Conservation (phyloP, 2,329 filamentous ascomycete species). For the Ophiognomonia clavigignenti-juglandacearum region DNA sequence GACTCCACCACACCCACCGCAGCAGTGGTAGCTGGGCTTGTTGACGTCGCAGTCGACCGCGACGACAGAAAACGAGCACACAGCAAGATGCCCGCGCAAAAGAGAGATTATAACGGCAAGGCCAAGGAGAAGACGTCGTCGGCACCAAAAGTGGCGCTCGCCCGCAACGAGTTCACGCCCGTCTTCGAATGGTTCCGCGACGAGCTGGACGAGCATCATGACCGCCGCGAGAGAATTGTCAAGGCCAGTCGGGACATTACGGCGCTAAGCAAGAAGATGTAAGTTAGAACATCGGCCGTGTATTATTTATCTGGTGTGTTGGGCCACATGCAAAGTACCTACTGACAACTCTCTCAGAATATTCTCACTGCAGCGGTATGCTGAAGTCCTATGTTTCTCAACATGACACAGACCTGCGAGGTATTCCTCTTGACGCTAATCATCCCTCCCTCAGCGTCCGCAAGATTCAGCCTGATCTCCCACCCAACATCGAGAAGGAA, state of each 20-base stretch:
- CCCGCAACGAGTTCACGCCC: conserved; percentile 49
- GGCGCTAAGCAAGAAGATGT: conserved; percentile 96
- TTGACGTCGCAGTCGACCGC: neutral
- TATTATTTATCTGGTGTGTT: neutral
- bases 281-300: conserved; percentile 24
- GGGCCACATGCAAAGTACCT: neutral
- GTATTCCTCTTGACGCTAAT: neutral
- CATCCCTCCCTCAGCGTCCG: conserved; percentile 50
- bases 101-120: conserved; percentile 51
- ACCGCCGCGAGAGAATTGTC: conserved; percentile 82
- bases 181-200: conserved; percentile 85
- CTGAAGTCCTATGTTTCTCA: too few species aligned
- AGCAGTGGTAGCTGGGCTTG: too few species aligned
- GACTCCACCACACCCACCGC: too few species aligned
- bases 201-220: conserved; percentile 91
- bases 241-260: conserved; percentile 93
- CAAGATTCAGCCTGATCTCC: conserved; percentile 56
- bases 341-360: conserved; percentile 49
- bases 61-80: neutral
- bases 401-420: conserved; percentile 2
- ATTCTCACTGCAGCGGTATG: conserved; percentile 75
- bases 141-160: conserved; percentile 24
- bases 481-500: conserved; percentile 64
- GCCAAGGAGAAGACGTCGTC: conserved; percentile 36
- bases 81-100: conserved; percentile 37